A percentile compares a stretch with the other conserved stretches of the same genome.
Conservation (phyloP, 768 basidiomycete species). For the Dentipellis sp. region DNA sequence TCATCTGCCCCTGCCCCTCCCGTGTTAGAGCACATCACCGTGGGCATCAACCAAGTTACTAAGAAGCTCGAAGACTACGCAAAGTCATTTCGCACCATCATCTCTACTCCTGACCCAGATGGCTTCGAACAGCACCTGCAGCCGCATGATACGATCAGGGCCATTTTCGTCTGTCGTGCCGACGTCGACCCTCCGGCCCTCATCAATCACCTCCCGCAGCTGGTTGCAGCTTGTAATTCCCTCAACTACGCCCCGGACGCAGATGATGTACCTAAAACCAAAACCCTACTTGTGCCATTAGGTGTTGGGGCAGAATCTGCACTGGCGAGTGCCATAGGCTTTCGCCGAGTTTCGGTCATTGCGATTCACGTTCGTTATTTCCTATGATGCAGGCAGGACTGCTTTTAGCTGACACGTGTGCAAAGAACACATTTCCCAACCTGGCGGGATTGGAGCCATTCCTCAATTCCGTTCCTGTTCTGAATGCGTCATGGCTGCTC, state of each 20-base stretch:
- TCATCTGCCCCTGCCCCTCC: constrained; percentile 21
- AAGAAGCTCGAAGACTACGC: constrained; percentile 58
- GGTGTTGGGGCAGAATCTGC: constrained; percentile 56
- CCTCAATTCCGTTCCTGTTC: constrained; percentile 40
- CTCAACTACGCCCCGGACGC: neutral
- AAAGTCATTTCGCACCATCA: constrained; percentile 11
- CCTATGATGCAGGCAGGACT: neutral
- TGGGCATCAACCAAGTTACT: constrained; percentile 81
- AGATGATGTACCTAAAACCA: constrained; percentile 7
- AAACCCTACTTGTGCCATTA: constrained; percentile 52
- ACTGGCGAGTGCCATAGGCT: constrained; percentile 52
- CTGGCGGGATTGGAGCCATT: constrained; percentile 23
- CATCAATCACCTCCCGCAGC: constrained; percentile 65
- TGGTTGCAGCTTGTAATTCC: constrained; percentile 73
- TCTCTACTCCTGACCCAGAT: neutral
- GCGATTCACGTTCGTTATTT: constrained; percentile 51
- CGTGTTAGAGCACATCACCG: constrained; percentile 37
- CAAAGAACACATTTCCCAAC: constrained; percentile 33
- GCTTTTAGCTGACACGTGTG: constrained; percentile 1
- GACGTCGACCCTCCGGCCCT: constrained; percentile 69
- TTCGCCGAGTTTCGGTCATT: constrained; percentile 57
- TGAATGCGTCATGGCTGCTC: constrained; percentile 59
- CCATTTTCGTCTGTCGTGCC: constrained; percentile 62
- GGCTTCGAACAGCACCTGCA: neutral
- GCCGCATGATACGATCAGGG: constrained; percentile 6